These are phyloP conservation scores for Leccinum arenicola DNA, from an alignment of 768 basidiomycete species.

Conservation along the genomic window DNA sequence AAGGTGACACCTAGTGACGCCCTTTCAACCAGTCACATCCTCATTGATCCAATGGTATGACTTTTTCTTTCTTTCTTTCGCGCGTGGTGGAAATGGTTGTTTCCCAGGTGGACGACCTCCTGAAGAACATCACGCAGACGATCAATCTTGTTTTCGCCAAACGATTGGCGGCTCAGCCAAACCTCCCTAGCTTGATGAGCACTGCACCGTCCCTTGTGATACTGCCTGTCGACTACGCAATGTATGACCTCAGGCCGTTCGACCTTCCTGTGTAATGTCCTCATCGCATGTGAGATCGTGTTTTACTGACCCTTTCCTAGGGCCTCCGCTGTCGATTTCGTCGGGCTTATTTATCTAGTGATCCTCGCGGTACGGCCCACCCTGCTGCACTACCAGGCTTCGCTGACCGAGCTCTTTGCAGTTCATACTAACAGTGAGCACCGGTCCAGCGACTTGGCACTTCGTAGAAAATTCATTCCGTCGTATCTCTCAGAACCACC, in stretches of 20 bases:
- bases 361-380: conserved; percentile 26
- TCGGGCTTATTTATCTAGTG: conserved; percentile 52
- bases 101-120: conserved; percentile 29
- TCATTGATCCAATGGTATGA: conserved; percentile 14
- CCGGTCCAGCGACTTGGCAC: neutral
- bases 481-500: conserved; percentile 27
- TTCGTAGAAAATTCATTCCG: neutral
- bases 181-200: conserved; percentile 37
- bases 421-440: conserved; percentile 29
- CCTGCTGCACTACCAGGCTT: neutral
- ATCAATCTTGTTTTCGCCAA: conserved; percentile 35
- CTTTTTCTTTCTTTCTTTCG: neutral
- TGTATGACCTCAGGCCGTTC: conserved; percentile 55
- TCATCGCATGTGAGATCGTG: neutral
- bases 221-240: conserved; percentile 45
- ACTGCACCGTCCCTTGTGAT: conserved; percentile 50
- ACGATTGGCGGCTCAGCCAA: conserved; percentile 25
- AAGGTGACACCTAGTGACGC: conserved; percentile 1
- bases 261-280: conserved; percentile 51
- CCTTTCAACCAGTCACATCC: conserved; percentile 15
- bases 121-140: conserved; percentile 36
- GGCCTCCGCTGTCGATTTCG: conserved; percentile 50
- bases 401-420: conserved; percentile 8
- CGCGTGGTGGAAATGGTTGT: neutral
- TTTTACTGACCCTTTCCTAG: conserved; percentile 26